Conservation (phyloP, 768 basidiomycete species). For the Pulveroboletus ravenelii region DNA sequence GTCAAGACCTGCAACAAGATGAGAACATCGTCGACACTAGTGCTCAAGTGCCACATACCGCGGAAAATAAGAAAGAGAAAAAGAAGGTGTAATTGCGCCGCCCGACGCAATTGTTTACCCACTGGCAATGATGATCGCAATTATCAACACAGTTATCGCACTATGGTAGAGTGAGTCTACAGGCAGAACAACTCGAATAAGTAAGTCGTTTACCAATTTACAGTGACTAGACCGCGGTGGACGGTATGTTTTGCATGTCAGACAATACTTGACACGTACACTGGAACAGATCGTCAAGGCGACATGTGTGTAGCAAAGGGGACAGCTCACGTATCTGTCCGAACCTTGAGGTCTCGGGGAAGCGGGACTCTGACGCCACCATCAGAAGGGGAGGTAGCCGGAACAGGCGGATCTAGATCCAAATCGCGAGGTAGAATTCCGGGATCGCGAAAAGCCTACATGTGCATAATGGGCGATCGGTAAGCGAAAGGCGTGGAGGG, state of each 20-base stretch:
- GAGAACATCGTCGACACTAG: background rate
- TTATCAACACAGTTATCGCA: slow-evolving; percentile 98
- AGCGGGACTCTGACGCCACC: slow-evolving; percentile 59
- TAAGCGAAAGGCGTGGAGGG: slow-evolving; percentile 1
- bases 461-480: background rate
- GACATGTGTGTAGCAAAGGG: background rate
- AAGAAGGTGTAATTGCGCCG: slow-evolving; percentile 95
- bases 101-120: slow-evolving; percentile 95
- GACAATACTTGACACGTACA: slow-evolving; percentile 89
- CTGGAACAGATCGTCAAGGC: slow-evolving; percentile 34
- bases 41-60: slow-evolving; percentile 44
- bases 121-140: slow-evolving; percentile 88
- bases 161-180: slow-evolving; percentile 34
- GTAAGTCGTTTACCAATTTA: slow-evolving; percentile 60
- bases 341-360: slow-evolving; percentile 78
- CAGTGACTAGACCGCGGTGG: slow-evolving; percentile 95
- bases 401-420: slow-evolving; percentile 81
- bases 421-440: slow-evolving; percentile 87
- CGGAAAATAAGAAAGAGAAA: slow-evolving; percentile 72
- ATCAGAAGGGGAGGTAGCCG: slow-evolving; percentile 58
- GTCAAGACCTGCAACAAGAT: slow-evolving; percentile 54
- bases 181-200: background rate
- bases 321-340: slow-evolving; percentile 63
- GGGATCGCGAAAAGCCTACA: slow-evolving; percentile 72
- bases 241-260: slow-evolving; percentile 88